phyloP scores from a whole-genome alignment of 1,284 basidiomycete species.

The Tylopilus sp. region DNA sequence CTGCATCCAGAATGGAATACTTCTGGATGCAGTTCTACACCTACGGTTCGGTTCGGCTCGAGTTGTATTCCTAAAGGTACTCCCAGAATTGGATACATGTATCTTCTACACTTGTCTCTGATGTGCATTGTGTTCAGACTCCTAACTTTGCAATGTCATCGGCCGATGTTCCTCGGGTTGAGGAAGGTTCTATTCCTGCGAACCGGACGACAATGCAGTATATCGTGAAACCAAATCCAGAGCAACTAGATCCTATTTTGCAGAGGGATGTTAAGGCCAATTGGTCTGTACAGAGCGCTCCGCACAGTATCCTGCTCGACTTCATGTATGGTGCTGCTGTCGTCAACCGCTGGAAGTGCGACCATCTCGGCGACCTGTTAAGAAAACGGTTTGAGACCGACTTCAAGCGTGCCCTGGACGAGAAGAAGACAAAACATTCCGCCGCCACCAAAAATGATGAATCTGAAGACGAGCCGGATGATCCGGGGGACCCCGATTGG shows the following conservation, averaged over 20 bases:
- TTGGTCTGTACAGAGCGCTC: not conserved
- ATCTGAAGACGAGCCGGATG: not conserved
- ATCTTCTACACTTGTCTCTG: not conserved
- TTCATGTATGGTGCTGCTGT: not conserved
- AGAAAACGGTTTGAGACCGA: not conserved
- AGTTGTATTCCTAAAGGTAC: not conserved
- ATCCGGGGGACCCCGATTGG: not conserved
- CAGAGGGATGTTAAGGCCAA: not conserved
- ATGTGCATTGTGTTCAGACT: no score
- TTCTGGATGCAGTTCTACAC: not conserved
- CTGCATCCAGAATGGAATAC: not conserved
- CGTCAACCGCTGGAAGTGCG: not conserved
- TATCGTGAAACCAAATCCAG: not conserved
- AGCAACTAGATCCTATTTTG: not conserved
- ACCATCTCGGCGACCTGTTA: not conserved
- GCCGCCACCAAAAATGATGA: not conserved
- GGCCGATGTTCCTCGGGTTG: not conserved
- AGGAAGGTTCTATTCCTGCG: not conserved
- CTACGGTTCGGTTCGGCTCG: not conserved
- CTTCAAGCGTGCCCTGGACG: no score
- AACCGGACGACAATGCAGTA: not conserved
- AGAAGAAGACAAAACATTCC: not conserved
- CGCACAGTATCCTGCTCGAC: not conserved
- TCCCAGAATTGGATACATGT: not conserved
- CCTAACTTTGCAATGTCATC: not conserved